Evolutionary conservation across 352 stramenopile genomes (phyloP).

Genomic region (Aphanomyces astaci): DNA sequence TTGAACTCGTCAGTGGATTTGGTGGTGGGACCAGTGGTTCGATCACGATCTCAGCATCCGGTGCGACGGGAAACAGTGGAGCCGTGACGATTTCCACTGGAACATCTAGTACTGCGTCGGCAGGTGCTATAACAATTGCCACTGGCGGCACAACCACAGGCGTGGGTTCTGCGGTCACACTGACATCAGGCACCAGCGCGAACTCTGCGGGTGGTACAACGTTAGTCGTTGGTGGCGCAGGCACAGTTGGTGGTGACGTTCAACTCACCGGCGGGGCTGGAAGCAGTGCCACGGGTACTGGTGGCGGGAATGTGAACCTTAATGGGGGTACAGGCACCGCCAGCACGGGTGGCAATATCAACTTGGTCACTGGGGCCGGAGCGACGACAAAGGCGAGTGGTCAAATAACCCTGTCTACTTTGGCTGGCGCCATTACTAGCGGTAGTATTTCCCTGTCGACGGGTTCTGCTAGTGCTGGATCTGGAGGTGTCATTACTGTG

Average conservation of each 20-base stretch:
- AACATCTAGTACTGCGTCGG: conserved; percentile 16
- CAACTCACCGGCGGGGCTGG: conserved; percentile 23
- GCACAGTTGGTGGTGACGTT: conserved; percentile 28
- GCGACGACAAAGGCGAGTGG: conserved; percentile 13
- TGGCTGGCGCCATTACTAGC: background rate
- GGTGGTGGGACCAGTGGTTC: conserved; percentile 10
- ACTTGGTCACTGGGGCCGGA: conserved; percentile 9
- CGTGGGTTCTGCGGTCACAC: background rate
- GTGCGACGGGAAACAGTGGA: conserved; percentile 12
- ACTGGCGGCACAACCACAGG: background rate
- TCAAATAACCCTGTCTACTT: conserved; percentile 8
- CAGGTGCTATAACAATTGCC: conserved; percentile 6
- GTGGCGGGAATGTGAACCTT: conserved; percentile 9
- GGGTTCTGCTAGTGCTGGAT: background rate
- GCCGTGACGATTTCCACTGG: conserved; percentile 21
- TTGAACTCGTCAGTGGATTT: conserved; percentile 11
- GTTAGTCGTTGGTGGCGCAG: conserved; percentile 31
- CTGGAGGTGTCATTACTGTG: background rate
- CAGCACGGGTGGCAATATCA: conserved; percentile 14
- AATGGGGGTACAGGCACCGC: background rate
- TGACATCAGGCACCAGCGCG: conserved; percentile 34
- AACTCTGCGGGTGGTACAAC: conserved; percentile 32
- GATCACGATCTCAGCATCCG: conserved; percentile 14
- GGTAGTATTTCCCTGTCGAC: conserved; percentile 4
- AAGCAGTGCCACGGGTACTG: background rate